Evolutionary conservation across 2,329 filamentous ascomycete species (phyloP).

Genomic region (Chrysosporium keratinophilum): DNA sequence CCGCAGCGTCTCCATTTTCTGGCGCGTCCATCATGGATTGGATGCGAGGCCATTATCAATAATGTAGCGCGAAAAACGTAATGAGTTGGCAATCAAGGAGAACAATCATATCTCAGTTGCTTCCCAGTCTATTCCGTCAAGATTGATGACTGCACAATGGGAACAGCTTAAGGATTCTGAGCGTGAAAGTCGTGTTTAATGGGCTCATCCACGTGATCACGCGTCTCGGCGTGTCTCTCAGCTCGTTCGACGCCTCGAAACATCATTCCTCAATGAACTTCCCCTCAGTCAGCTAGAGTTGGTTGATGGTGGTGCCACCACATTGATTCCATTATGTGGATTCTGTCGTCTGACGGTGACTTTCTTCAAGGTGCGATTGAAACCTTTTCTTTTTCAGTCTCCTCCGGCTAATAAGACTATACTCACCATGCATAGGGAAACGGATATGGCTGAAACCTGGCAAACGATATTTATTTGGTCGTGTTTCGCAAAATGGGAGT

Average conservation of each 20-base stretch:
- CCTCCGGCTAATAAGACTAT: neutral
- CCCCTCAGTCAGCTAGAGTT: neutral
- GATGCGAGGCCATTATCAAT: neutral
- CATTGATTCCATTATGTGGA: conserved; percentile 47
- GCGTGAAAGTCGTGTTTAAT: conserved; percentile 17
- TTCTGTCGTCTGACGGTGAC: conserved; percentile 46
- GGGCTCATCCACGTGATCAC: conserved; percentile 26
- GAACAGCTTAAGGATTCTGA: neutral
- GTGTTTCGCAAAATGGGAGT: conserved; percentile 48
- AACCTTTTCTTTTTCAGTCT: conserved; percentile 19
- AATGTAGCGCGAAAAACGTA: neutral
- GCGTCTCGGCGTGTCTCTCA: conserved; percentile 22
- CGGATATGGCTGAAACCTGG: conserved; percentile 78
- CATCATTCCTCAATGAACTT: neutral
- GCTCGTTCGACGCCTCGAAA: too few relatives aligned
- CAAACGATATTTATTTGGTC: conserved; percentile 74
- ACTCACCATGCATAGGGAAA: conserved; percentile 44
- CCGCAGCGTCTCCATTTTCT: neutral
- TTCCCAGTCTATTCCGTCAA: neutral
- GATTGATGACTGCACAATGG: neutral
- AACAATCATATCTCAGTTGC: neutral
- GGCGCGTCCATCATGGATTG: conserved; percentile 8
- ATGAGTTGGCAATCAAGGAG: neutral
- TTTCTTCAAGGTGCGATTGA: conserved; percentile 33
- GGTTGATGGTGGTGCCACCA: neutral